Percentiles rank a stretch among this genome's conserved stretches.
Conservation (phyloP, 148 eudicot species). For the Vaccinium macrocarpon region DNA sequence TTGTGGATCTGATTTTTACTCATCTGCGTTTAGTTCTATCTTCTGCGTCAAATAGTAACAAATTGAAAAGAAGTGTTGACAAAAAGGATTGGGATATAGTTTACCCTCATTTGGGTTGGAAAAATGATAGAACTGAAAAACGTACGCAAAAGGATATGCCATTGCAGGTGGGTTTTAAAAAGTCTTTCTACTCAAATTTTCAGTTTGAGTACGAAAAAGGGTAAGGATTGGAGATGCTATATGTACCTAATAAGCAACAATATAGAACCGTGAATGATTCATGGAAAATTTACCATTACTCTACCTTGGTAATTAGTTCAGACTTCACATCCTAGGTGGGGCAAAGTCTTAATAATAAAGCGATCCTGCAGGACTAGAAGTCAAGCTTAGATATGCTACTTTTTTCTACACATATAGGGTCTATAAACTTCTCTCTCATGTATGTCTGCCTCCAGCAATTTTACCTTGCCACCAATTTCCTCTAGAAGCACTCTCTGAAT, state of each 20-base stretch:
- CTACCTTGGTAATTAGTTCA: conserved; percentile 22
- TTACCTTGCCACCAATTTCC: conserved; percentile 55
- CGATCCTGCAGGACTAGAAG: conserved; percentile 31
- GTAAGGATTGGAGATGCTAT: too few relatives aligned
- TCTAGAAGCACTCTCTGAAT: conserved; percentile 25
- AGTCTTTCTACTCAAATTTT: too few relatives aligned
- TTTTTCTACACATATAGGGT: not conserved
- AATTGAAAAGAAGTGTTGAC: too few relatives aligned
- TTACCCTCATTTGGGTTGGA: too few relatives aligned
- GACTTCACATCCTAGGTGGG: conserved; percentile 14
- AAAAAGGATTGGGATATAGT: too few relatives aligned
- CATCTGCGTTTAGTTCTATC: too few relatives aligned
- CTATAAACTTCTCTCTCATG: not conserved
- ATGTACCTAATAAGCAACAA: not conserved
- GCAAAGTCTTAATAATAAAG: conserved; percentile 26
- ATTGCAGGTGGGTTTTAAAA: too few relatives aligned
- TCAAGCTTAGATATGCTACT: not conserved
- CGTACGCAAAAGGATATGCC: too few relatives aligned
- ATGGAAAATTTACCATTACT: not conserved
- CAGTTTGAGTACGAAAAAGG: too few relatives aligned
- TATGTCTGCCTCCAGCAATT: not conserved
- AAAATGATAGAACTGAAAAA: too few relatives aligned
- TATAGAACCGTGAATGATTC: not conserved
- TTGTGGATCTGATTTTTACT: too few relatives aligned
- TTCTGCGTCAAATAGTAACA: too few relatives aligned